These are phyloP conservation scores for Usnea hakonensis DNA, from an alignment of 495 filamentous ascomycete genomes.

Conservation along the genomic window DNA sequence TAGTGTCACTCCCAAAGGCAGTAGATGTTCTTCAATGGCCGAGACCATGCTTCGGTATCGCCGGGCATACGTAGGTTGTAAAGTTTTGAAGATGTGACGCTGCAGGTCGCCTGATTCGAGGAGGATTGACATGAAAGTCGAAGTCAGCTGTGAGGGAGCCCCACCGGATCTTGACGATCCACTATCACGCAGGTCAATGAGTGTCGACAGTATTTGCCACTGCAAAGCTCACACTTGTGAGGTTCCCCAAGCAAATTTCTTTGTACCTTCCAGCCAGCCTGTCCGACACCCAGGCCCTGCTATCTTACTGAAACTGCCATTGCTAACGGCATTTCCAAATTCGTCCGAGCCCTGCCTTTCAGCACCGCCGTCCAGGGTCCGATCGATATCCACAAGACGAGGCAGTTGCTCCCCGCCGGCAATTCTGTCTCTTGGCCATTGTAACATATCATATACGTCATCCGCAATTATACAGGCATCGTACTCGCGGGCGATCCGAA, in stretches of 20 bases:
- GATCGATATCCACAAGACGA: conserved; percentile 69
- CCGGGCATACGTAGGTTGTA: conserved; percentile 47
- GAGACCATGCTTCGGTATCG: conserved; percentile 47
- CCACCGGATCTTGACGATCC: conserved; percentile 67
- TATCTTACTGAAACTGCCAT: conserved; percentile 80
- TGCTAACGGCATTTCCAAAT: conserved; percentile 71
- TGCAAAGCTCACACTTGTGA: conserved; percentile 50
- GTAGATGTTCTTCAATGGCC: conserved; percentile 49
- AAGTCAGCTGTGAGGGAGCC: conserved; percentile 62
- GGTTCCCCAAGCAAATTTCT: conserved; percentile 57
- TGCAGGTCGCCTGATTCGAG: conserved; percentile 45
- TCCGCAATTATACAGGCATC: conserved; percentile 76
- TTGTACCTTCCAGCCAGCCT: conserved; percentile 73
- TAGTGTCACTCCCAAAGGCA: conserved; percentile 50
- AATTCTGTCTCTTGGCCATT: conserved; percentile 49
- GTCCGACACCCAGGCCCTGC: conserved; percentile 69
- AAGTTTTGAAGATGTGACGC: conserved; percentile 39
- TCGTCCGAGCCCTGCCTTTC: conserved; percentile 31
- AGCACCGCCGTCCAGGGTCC: conserved; percentile 49
- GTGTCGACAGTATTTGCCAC: neutral
- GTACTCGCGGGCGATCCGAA: conserved; percentile 59
- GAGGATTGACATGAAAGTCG: conserved; percentile 56
- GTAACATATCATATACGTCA: conserved; percentile 86
- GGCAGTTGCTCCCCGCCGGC: conserved; percentile 42
- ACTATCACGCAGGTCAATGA: conserved; percentile 30